A percentile compares a stretch with the other conserved stretches of the same genome.
These are phyloP conservation scores for Chlamydomonas reinhardtii DNA, from an alignment of 163 green algal genomes.

Conservation along the genomic window DNA sequence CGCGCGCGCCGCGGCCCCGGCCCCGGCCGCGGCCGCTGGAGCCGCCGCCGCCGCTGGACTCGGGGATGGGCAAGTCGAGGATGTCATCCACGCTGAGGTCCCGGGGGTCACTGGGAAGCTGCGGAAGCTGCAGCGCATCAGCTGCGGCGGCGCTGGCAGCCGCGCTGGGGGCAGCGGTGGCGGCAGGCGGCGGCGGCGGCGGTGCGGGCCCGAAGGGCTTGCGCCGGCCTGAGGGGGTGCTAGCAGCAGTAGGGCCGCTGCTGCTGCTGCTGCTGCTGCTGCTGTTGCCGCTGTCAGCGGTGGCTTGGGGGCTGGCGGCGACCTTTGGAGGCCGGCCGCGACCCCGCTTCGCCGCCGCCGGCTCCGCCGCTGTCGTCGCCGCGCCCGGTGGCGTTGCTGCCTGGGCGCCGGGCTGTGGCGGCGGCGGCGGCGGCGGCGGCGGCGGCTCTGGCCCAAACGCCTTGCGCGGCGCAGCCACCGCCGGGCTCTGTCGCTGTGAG, in stretches of 20 bases:
- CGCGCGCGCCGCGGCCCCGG: too few relatives aligned
- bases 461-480: background rate
- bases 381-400: too few relatives aligned
- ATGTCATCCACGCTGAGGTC: conserved; percentile 33
- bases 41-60: background rate
- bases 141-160: background rate
- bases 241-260: background rate
- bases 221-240: background rate
- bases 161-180: background rate
- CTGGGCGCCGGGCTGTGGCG: too few relatives aligned
- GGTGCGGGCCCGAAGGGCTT: conserved; percentile 2
- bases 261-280: background rate
- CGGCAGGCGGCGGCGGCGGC: background rate
- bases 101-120: conserved; percentile 1
- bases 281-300: background rate
- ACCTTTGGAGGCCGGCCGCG: background rate
- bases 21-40: too few relatives aligned
- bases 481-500: too few relatives aligned
- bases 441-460: background rate
- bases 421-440: too few relatives aligned
- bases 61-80: conserved; percentile 19
- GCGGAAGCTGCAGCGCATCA: background rate
- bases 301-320: background rate
- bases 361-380: too few relatives aligned
- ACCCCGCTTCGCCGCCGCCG: too few relatives aligned